These are phyloP conservation scores for Lagenidium giganteum DNA, from an alignment of 352 stramenopile genomes.

Conservation along the genomic window DNA sequence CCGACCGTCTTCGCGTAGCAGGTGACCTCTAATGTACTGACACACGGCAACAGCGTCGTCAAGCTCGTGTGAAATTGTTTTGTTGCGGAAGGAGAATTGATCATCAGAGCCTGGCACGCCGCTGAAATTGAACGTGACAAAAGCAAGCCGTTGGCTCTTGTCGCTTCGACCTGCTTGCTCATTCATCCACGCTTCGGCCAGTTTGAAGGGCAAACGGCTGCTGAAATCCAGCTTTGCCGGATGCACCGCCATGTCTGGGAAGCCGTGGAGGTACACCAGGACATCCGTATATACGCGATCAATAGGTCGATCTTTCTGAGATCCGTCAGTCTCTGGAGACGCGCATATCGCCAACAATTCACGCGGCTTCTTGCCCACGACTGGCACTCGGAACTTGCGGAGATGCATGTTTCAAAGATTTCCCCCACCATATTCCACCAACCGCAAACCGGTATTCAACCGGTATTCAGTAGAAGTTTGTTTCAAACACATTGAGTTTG, in stretches of 20 bases:
- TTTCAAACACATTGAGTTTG: too few species aligned
- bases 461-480: too few species aligned
- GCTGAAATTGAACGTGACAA: slow-evolving; percentile 69
- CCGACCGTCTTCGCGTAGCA: slow-evolving; percentile 16
- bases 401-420: too few species aligned
- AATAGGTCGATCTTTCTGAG: too few species aligned
- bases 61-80: slow-evolving; percentile 51
- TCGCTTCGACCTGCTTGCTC: slow-evolving; percentile 2
- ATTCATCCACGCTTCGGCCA: slow-evolving; percentile 51
- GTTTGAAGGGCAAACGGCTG: slow-evolving; percentile 49
- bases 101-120: slow-evolving; percentile 57
- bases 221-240: slow-evolving; percentile 41
- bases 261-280: slow-evolving; percentile 71
- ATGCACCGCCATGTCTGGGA: slow-evolving; percentile 69
- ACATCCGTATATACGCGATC: too few species aligned
- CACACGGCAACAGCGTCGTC: slow-evolving; percentile 51
- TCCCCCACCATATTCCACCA: too few species aligned
- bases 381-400: too few species aligned
- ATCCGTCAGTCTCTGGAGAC: too few species aligned
- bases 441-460: too few species aligned
- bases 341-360: too few species aligned
- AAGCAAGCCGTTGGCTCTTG: slow-evolving; percentile 7
- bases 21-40: slow-evolving; percentile 24
- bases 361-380: too few species aligned
- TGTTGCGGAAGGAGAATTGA: slow-evolving; percentile 38